Evolutionary conservation across 805 yeast species (phyloP), one percentile per base, ranked within the genome.

Genomic region (Pichia deserticola): DNA sequence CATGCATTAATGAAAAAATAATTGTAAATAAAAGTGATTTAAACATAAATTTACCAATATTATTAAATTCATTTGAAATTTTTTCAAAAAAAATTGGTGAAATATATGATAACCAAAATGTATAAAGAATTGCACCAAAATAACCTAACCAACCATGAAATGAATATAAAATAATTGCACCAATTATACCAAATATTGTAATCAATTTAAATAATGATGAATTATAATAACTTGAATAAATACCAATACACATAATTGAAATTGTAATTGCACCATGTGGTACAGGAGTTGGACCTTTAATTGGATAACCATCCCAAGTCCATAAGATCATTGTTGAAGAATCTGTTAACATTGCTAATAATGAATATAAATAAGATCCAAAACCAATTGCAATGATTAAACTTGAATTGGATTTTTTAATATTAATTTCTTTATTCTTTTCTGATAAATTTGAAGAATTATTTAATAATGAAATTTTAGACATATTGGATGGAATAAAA

Each of bases 291-390:
- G 97, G 97, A 0, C 95, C 95, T 4, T 71, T 69, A n/a, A 87
- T 72, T 40, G 95, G 96, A 64, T 76, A 92, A 1, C 99, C 99
- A 53, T 83, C 86, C 98, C 98, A 93, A n/a, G 82, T 80, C 97
- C 97, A 93, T 43, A 83, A 73, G n/a, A 88, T 85, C 40, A 92
- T 74, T 9, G 93, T 86, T 3, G 95, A 82, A 0, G 97, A 77
- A 63, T 93, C 99, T 3, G 88, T 77, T 43, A 89, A 65, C 72
- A 83, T 78, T 12, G 95, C 86, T 57, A 82, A 84, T 36, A 86
- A 65, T 6, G 85, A 78, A 62, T 82, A 92, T 32, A 89, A 64
- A 50, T 84, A 72, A 1, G 89, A 80, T 28, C 95, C 98, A 54
- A 92, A 74, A 1, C 95, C 96, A 28, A 78, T 47, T 2, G 84